phyloP scores from a whole-genome alignment of 495 filamentous ascomycete species.

The Daldinia vernicosa region DNA sequence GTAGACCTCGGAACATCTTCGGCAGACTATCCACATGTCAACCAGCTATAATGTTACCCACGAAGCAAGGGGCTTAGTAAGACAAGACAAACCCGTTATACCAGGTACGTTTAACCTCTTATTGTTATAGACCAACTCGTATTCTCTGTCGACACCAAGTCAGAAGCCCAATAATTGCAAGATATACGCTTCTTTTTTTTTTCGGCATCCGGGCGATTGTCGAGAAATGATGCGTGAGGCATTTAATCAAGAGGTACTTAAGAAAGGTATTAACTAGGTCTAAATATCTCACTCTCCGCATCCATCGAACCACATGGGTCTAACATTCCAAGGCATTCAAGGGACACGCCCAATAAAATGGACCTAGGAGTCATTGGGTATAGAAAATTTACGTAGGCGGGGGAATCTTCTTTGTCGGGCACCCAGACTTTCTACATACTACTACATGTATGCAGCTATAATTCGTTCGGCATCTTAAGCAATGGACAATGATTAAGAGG shows the following conservation, averaged over 20 bases:
- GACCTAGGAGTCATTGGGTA: background rate
- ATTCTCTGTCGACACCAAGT: too few relatives aligned
- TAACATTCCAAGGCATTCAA: background rate
- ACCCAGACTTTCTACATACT: background rate
- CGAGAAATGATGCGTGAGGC: background rate
- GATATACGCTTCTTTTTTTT: background rate
- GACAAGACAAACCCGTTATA: too few relatives aligned
- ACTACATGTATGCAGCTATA: background rate
- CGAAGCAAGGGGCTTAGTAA: background rate
- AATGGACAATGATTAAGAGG: background rate
- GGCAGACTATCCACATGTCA: background rate
- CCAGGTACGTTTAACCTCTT: too few relatives aligned
- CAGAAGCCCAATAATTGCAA: background rate
- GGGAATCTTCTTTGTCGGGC: background rate
- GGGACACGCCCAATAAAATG: background rate
- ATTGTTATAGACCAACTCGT: too few relatives aligned
- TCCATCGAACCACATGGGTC: background rate
- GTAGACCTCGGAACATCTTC: background rate
- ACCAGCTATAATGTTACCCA: background rate
- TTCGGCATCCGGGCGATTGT: background rate
- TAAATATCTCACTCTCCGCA: background rate
- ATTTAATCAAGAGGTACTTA: background rate
- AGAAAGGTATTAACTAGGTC: background rate
- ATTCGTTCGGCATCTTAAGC: background rate
- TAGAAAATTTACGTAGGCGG: slow-evolving; percentile 1